These are phyloP conservation scores for Melianthus villosus DNA, from an alignment of 441 rosid genomes.

Conservation along the genomic window DNA sequence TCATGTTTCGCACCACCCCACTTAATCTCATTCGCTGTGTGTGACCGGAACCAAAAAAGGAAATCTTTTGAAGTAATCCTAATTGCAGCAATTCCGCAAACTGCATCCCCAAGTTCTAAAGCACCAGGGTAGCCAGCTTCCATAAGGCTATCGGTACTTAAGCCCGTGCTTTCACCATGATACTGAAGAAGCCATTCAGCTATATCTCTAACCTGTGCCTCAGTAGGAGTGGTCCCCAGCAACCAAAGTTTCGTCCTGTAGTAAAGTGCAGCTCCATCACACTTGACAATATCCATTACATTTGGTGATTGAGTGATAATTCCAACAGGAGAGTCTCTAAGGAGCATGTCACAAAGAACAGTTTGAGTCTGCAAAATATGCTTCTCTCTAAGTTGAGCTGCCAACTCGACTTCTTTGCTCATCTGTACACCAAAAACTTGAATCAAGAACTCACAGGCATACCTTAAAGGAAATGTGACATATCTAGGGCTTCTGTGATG, in stretches of 20 bases:
- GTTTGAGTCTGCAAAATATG: constrained; percentile 53
- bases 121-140: constrained; percentile 79
- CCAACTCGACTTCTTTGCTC: constrained; percentile 59
- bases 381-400: constrained; percentile 47
- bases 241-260: constrained; percentile 43
- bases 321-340: constrained; percentile 62
- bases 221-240: constrained; percentile 60
- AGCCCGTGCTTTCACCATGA: constrained; percentile 45
- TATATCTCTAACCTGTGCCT: constrained; percentile 49
- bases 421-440: constrained; percentile 65
- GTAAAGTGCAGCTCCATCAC: constrained; percentile 71
- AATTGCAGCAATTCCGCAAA: constrained; percentile 61
- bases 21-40: constrained; percentile 56
- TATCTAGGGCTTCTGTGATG: constrained; percentile 61
- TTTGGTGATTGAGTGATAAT: constrained; percentile 59
- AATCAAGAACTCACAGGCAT: constrained; percentile 69
- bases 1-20: constrained; percentile 91
- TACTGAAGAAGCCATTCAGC: constrained; percentile 48
- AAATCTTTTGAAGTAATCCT: constrained; percentile 46
- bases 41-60: constrained; percentile 79
- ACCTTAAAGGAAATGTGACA: constrained; percentile 66
- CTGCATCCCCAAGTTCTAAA: constrained; percentile 42
- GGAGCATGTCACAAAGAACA: constrained; percentile 72
- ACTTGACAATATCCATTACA: constrained; percentile 69
- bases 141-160: constrained; percentile 68